A percentile compares a stretch with the other conserved stretches of the same genome.
Evolutionary conservation across 176 grass and related monocot species (phyloP).

Genomic region (Oryza meyeriana): DNA sequence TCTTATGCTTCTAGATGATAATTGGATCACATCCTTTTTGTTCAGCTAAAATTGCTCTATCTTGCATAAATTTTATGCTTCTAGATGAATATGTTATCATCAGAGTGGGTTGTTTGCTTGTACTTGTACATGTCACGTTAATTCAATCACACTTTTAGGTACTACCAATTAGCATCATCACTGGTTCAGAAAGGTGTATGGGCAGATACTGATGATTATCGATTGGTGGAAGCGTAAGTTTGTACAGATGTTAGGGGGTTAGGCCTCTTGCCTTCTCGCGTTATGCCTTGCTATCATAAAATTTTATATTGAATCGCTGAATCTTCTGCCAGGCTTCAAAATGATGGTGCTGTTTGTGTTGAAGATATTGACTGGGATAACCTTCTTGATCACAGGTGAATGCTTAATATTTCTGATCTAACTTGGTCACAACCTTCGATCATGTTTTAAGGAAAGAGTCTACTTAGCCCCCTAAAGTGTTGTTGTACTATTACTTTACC

Average conservation of each 20-base stretch:
- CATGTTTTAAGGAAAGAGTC: not conserved
- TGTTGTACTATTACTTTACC: no score
- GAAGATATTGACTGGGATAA: slow-evolving; percentile 92
- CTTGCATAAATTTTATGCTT: not conserved
- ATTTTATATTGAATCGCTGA: slow-evolving; percentile 15
- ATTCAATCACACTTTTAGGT: slow-evolving; percentile 44
- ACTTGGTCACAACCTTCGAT: slow-evolving; percentile 8
- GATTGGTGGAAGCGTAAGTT: slow-evolving; percentile 66
- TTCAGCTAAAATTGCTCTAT: slow-evolving; percentile 4
- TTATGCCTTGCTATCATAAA: slow-evolving; percentile 5
- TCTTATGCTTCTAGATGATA: slow-evolving; percentile 7
- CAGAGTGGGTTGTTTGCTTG: slow-evolving; percentile 4
- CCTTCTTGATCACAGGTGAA: slow-evolving; percentile 73
- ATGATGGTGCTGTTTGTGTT: slow-evolving; percentile 54
- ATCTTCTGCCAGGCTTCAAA: slow-evolving; percentile 53
- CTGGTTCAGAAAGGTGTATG: slow-evolving; percentile 59
- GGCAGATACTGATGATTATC: slow-evolving; percentile 70
- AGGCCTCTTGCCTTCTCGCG: not conserved
- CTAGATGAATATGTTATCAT: slow-evolving; percentile 16
- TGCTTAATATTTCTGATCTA: slow-evolving; percentile 8
- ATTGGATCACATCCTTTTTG: not conserved
- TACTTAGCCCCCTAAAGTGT: not conserved
- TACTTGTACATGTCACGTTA: slow-evolving; percentile 1
- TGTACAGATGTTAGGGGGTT: not conserved
- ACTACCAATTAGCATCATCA: slow-evolving; percentile 59